Evolutionary conservation across 2,329 filamentous ascomycete species (phyloP), one percentile per base, ranked within the genome.

Genomic region (Cryphonectria nitschkei): DNA sequence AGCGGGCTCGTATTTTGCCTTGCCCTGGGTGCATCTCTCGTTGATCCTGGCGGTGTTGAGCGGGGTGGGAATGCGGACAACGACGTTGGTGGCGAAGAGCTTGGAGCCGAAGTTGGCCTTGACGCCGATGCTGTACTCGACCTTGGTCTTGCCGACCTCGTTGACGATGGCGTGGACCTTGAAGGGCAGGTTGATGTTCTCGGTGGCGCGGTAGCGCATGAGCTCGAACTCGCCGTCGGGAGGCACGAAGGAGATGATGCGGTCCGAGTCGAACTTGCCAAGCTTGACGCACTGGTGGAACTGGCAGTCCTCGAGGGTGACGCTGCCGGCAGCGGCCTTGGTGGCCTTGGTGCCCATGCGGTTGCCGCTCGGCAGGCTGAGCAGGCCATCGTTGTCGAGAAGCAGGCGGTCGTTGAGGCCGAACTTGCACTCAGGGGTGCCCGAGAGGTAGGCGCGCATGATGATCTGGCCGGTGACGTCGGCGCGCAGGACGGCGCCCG

Each of bases 271-370:
- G 79, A 99, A 99, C 79, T 97, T 97, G 75, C 95, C 95, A 41
- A 99, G 87, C 84, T 98, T 97, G 73, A 99, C 96, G 81, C 96
- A 99, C 82, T 99, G 96, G 82, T 99, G 96, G 83, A 99, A 98
- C 79, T 98, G 96, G 79, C 97, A 98, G 81, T 99, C 96, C 80
- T 99, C 97, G 37, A 99, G 86, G 0, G 95, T 97, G 68, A 99
- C 97, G 74, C 93, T 97, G 50, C 96, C 96, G 0, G 96, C 96
- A 0, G 96, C 96, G 0, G 96, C 96, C 81, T 97, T 95, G 54
- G 96, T 98, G 41, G 95, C 94, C 81, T 97, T 98, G 73, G 91
- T 92, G 69, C 91, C 93, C 78, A 91, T 89, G 73, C 89, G 86
- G 77, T 96, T 96, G 5, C 94, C 94, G 70, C 89, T 91, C 32